Evolutionary conservation across 2,329 filamentous ascomycete genomes (phyloP), one percentile per base, ranked within the genome.

Genomic region (Colletotrichum eleusines): DNA sequence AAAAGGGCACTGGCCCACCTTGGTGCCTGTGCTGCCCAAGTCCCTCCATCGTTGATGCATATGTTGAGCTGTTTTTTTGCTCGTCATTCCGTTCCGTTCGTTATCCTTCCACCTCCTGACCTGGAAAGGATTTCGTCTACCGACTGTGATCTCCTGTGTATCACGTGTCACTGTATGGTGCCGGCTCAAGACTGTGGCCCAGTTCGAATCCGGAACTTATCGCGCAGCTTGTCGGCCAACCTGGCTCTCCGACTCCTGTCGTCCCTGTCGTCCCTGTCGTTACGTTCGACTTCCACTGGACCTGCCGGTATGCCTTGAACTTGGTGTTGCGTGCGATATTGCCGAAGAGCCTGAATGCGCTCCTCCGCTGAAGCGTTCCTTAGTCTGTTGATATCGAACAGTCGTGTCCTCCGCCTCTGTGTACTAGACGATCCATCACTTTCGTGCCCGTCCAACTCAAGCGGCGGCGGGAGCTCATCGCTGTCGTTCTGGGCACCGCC

Each of bases 281-380:
- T 76, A 9, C 75, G 76, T 53, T 59, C 66, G 79, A 77, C 77
- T 79, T 79, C 69, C 14, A 38, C 23, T 7, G 38, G 2, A 2
- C 31, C 51, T 20, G 50, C 53, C 4, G 55, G 16, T 7, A 18
- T 59, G 35, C 55, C 69, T 20, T 66, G 64, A 40, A 35, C 63
- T 40, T 78, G 81, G 71, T 82, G 83, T 74, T 82, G 83, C 48
- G 82, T 79, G 23, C 83, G 80, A 57, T 85, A 82, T 63, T 85
- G 84, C 44, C 89, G 83, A 6, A 91, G 81, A 7, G 85, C 86
- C 65, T 86, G 87, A 64, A 91, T 88, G n/a, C 88, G 87, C 78
- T 91, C 89, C 73, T 90, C 87, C 4, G 85, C 82, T 0, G 88
- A 82, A n/a, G 88, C 88, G 70, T 89, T 84, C 14, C 89, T 84